phyloP scores from a whole-genome alignment of 2,329 filamentous ascomycete genomes.

The Coccinonectria pachysandricola region DNA sequence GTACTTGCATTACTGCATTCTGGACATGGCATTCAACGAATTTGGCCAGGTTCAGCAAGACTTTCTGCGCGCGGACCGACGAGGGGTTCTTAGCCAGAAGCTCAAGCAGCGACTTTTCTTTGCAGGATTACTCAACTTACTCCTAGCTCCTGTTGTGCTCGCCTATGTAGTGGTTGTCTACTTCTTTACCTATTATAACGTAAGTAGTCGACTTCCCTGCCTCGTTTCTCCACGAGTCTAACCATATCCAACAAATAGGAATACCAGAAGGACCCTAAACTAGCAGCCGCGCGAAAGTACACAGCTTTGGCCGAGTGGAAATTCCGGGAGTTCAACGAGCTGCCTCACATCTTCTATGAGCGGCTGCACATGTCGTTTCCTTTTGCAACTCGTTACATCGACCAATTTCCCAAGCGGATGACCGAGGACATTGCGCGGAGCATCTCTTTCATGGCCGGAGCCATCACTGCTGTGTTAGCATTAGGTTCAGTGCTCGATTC shows the following conservation, averaged over 20 bases:
- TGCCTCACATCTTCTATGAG: conserved; percentile 83
- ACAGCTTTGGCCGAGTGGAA: conserved; percentile 96
- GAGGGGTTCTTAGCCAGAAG: conserved; percentile 66
- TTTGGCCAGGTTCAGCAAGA: conserved; percentile 77
- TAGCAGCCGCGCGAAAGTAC: conserved; percentile 74
- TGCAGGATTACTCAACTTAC: conserved; percentile 74
- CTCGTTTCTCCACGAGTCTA: background rate
- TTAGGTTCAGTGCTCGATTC: conserved; percentile 80
- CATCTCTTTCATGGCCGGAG: conserved; percentile 77
- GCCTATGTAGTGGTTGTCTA: conserved; percentile 79
- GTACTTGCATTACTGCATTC: conserved; percentile 81
- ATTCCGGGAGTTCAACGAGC: conserved; percentile 95
- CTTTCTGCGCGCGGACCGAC: conserved; percentile 75
- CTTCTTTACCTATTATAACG: conserved; percentile 91
- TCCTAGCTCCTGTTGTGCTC: conserved; percentile 81
- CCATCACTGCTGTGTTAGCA: conserved; percentile 75
- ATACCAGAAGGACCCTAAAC: conserved; percentile 86
- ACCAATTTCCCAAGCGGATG: conserved; percentile 94
- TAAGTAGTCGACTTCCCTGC: conserved; percentile 28
- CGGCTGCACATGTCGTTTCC: conserved; percentile 91
- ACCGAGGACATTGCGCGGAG: conserved; percentile 77
- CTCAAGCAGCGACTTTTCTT: conserved; percentile 70
- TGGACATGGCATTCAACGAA: conserved; percentile 90
- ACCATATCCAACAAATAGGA: conserved; percentile 43
- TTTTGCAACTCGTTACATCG: conserved; percentile 82